phyloP scores from a whole-genome alignment of 2,329 filamentous ascomycete species.

The Ophiostoma perfectum region DNA sequence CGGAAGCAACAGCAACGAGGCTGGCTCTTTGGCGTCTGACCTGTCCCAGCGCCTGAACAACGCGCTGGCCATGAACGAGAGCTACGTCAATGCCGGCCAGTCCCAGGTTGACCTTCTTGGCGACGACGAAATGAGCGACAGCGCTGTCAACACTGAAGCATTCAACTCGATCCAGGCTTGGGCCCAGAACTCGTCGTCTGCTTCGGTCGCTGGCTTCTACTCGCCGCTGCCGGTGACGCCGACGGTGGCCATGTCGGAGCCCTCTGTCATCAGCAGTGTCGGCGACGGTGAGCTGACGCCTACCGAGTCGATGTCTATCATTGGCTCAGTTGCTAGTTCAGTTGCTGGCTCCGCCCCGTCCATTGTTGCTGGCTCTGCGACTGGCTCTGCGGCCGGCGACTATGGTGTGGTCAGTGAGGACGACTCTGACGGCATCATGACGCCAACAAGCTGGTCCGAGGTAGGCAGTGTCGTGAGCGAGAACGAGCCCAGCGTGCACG shows the following conservation, averaged over 20 bases:
- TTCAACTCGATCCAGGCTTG: conserved; percentile 61
- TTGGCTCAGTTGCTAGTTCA: conserved; percentile 30
- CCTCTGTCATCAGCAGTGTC: conserved; percentile 41
- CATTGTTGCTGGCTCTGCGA: neutral
- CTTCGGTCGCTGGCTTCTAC: conserved; percentile 44
- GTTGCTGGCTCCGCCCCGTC: conserved; percentile 1
- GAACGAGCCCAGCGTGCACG: conserved; percentile 38
- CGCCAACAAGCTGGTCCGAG: conserved; percentile 60
- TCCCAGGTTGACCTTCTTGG: too few species aligned
- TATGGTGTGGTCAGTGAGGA: conserved; percentile 54
- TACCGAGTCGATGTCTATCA: conserved; percentile 52
- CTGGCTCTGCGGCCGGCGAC: conserved; percentile 27
- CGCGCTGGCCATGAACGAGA: too few species aligned
- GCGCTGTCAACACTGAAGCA: conserved; percentile 40
- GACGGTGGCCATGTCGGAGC: conserved; percentile 46
- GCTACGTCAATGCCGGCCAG: too few species aligned
- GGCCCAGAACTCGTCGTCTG: conserved; percentile 48
- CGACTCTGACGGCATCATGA: conserved; percentile 53
- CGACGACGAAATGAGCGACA: conserved; percentile 50
- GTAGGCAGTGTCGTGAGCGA: conserved; percentile 59
- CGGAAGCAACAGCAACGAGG: too few species aligned
- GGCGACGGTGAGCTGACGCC: conserved; percentile 51
- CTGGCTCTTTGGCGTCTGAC: too few species aligned
- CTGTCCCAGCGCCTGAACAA: too few species aligned
- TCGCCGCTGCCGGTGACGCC: conserved; percentile 54